A percentile compares a stretch with the other conserved stretches of the same genome.
phyloP scores from a whole-genome alignment of 2,329 filamentous ascomycete genomes.

The Lasiodiplodia sp. region DNA sequence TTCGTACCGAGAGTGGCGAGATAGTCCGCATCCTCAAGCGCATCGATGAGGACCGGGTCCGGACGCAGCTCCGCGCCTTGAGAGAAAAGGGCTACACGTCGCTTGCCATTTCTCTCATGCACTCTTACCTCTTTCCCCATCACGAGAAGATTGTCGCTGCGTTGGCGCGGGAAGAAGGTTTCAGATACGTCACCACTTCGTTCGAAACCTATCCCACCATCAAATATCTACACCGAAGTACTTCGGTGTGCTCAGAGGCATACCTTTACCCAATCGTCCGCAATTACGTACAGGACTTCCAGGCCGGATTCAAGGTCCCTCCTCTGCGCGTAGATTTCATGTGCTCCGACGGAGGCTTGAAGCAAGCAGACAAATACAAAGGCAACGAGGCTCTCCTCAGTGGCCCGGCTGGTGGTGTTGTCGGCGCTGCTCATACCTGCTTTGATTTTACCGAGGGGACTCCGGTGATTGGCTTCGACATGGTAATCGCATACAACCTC shows the following conservation, averaged over 20 bases:
- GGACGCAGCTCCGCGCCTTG: not conserved
- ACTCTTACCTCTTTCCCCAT: slow-evolving; percentile 43
- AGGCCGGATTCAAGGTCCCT: slow-evolving; percentile 31
- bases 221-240: slow-evolving; percentile 37
- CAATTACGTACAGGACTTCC: slow-evolving; percentile 38
- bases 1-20: slow-evolving; percentile 34
- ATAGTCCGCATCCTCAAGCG: slow-evolving; percentile 33
- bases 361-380: slow-evolving; percentile 38
- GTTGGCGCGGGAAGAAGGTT: slow-evolving; percentile 40
- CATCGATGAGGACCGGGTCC: slow-evolving; percentile 18
- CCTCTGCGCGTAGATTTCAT: slow-evolving; percentile 43
- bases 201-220: slow-evolving; percentile 36
- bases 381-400: slow-evolving; percentile 42
- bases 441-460: slow-evolving; percentile 37
- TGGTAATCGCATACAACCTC: slow-evolving; percentile 25
- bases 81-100: slow-evolving; percentile 41
- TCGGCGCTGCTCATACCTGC: slow-evolving; percentile 42
- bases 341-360: slow-evolving; percentile 44
- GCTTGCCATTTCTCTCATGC: slow-evolving; percentile 45
- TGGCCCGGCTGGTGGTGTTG: slow-evolving; percentile 46
- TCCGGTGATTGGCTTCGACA: slow-evolving; percentile 42
- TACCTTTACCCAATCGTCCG: slow-evolving; percentile 39
- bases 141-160: slow-evolving; percentile 40
- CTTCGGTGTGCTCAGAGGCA: slow-evolving; percentile 38
- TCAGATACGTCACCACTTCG: slow-evolving; percentile 40